Base-by-base conservation (phyloP, 2,329 filamentous ascomycete genomes). In the Aspergillus sp. region DNA sequence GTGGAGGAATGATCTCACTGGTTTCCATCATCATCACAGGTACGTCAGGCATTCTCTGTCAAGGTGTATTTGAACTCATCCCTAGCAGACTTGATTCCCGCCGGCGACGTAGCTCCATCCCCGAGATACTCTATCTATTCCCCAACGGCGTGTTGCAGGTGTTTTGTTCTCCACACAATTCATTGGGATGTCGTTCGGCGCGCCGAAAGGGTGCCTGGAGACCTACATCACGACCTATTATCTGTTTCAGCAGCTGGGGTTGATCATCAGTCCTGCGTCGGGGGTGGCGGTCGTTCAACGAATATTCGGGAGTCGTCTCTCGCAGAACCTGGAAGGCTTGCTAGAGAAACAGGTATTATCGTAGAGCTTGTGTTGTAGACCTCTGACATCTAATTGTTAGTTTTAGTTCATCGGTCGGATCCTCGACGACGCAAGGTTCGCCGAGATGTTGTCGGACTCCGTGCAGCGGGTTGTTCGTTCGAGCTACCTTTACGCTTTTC, bases 1-100 rank as follows among this genome's bases (percentile, higher is more conserved):
- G 71, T 7, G 74, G 75, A 1, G 77, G 76, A 0, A 77, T 78
- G 70, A 69, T 65, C 0, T 66, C 66, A 9, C 62, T 76, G 53
- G 73, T 80, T 2, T 77, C 74, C 0, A 77, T 80, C 14, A 71
- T 80, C 3, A 74, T 79, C 52, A 77, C 59, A 14, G 64, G 64
- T 65, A 49, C 16, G 49, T 12, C 12, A 3, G 9, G 16, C 18
- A 22, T 50, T 49, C 22, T 36, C 4, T 24, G 4, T 12, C 16
- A 4, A 20, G 7, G 5, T n/a, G 6, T n/a, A 9, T 29, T 5
- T 0, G 18, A 4, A 11, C 29, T 53, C 20, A 57, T 26, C 5
- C 20, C 2, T 31, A 12, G 51, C 74, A 36, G 79, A 80, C 60
- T 65, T 81, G 9, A 74, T 81, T 7, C 77, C 79, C 1, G 59